These are phyloP conservation scores for Amylocystis lapponica DNA, from an alignment of 768 basidiomycete genomes.

Conservation along the genomic window DNA sequence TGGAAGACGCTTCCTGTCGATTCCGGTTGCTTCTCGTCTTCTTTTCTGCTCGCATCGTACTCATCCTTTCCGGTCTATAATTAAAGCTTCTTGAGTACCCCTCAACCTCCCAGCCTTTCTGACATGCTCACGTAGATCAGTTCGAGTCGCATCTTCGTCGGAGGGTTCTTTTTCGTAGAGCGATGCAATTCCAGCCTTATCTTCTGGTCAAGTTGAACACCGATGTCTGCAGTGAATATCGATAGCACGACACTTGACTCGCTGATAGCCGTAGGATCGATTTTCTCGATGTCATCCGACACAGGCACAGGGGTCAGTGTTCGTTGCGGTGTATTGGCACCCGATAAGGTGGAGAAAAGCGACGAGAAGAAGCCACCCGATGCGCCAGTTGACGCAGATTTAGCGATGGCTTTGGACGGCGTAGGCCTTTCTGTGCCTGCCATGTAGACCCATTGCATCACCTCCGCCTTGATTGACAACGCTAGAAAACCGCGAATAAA, in stretches of 20 bases:
- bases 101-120: too few relatives aligned
- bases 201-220: conserved; percentile 60
- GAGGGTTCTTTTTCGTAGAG: conserved; percentile 94
- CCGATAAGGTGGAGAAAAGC: conserved; percentile 31
- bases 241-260: conserved; percentile 55
- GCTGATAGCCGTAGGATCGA: conserved; percentile 25
- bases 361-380: conserved; percentile 34
- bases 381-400: conserved; percentile 12
- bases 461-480: conserved; percentile 72
- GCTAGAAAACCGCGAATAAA: conserved; percentile 32
- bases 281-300: conserved; percentile 28
- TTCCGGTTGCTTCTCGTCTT: conserved; percentile 54
- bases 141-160: conserved; percentile 64
- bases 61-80: conserved; percentile 86
- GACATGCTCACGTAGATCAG: conserved; percentile 69
- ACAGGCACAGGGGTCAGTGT: conserved; percentile 27
- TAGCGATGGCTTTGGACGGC: conserved; percentile 25
- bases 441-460: conserved; percentile 75
- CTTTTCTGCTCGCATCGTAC: conserved; percentile 65
- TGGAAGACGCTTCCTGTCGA: conserved; percentile 79
- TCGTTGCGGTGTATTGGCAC: conserved; percentile 24
- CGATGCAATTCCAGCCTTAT: conserved; percentile 70
- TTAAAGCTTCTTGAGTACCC: too few relatives aligned
- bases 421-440: conserved; percentile 57
- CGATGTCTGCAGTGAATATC: conserved; percentile 62